Evolutionary conservation across 148 eudicot species (phyloP), one percentile per base, ranked within the genome.

Genomic region (Oxyria digyna): DNA sequence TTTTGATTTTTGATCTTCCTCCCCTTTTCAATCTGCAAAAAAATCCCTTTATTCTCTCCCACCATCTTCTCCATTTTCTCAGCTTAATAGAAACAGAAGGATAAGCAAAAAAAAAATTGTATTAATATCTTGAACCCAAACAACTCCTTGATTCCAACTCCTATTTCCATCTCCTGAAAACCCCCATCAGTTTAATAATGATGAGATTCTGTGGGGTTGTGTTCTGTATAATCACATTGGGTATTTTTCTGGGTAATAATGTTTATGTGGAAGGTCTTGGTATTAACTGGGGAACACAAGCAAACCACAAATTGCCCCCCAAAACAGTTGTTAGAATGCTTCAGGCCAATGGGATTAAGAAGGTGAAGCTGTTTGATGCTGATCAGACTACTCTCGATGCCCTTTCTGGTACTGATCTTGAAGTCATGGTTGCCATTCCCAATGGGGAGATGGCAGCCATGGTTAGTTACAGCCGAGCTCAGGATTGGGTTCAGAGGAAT

Each of bases 391-490:
- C 76, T 20, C 59, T 91, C 77, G 78, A 69, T 73, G 90, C 96
- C 35, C 79, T 91, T 69, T 79, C 87, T 72, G 96, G 97, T 11
- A 74, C 87, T 69, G 72, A 73, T 67, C 81, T 91, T 33, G 87
- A 91, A 40, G 97, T 91, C 41, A 91, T 91, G 97, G 83, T 91
- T 59, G 97, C 92, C 13, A 93, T 93, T 67, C 91, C 98, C 0
- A 89, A 93, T 68, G 83, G 77, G 50, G 84, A 80, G 77, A 84
- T 93, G 4, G 73, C 66, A 3, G 76, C 69, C n/a, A 84, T 93
- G 89, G 76, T 17, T 71, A 74, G 78, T 71, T 87, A 77, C 8
- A 40, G 75, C 0, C 76, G 79, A 42, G 96, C 98, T 62, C 82
- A 87, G 73, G 69, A 78, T 17, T 93, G 96, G 96, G 98, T 93